phyloP scores from a whole-genome alignment of 2,329 filamentous ascomycete genomes.

The Fusarium praegraminearum region DNA sequence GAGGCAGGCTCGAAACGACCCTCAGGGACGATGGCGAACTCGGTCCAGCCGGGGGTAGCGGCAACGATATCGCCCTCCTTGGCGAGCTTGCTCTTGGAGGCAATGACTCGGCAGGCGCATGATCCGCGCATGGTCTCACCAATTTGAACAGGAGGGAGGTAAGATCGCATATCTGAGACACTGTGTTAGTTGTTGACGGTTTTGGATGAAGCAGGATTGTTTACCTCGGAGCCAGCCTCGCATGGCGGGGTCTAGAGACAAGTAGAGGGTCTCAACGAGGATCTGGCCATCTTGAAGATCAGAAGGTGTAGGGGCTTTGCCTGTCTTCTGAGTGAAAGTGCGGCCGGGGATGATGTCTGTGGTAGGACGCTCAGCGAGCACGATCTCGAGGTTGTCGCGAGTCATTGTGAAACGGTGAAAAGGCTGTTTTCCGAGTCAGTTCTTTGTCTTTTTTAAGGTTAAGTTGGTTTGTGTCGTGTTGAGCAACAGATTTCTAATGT shows the following conservation, averaged over 20 bases:
- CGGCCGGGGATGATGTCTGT: constrained; percentile 71
- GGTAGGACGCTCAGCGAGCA: constrained; percentile 73
- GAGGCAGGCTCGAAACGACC: constrained; percentile 60
- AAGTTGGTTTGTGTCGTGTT: neutral
- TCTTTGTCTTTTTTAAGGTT: neutral
- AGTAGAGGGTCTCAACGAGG: constrained; percentile 70
- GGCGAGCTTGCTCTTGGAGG: constrained; percentile 67
- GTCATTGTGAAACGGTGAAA: constrained; percentile 51
- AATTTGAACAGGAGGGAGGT: constrained; percentile 75
- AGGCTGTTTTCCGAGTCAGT: neutral
- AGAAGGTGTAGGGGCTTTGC: constrained; percentile 62
- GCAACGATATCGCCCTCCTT: constrained; percentile 69
- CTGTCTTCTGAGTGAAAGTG: constrained; percentile 69
- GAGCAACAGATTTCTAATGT: constrained; percentile 5
- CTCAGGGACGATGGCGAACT: constrained; percentile 70
- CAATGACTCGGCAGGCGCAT: constrained; percentile 71
- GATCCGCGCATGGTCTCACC: constrained; percentile 76
- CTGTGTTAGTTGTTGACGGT: neutral
- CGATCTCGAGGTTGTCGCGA: constrained; percentile 62
- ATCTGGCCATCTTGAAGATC: constrained; percentile 74
- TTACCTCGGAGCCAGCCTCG: constrained; percentile 75
- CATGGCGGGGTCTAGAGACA: constrained; percentile 82
- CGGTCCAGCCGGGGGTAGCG: constrained; percentile 71
- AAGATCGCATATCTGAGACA: constrained; percentile 62
- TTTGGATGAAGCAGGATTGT: neutral